Base-by-base conservation (phyloP, 805 yeast species). In the Jamesozyma gamospora region DNA sequence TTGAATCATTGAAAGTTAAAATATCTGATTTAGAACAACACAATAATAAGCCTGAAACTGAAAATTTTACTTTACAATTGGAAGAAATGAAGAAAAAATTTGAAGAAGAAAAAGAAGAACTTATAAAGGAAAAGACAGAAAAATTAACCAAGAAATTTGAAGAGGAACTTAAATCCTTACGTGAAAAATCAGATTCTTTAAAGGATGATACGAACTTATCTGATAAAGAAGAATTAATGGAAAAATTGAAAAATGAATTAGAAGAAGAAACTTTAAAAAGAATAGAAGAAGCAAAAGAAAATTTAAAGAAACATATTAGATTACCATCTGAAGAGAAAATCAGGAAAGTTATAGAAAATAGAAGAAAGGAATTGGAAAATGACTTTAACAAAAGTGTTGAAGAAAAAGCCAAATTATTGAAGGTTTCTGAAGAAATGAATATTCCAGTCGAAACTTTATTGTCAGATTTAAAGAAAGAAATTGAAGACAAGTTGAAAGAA, bases 311-410 rank as follows among this genome's bases (percentile, higher is more conserved):
- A 19, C 70, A 74, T 32, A 72, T 73, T 36, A 73, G 75, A 52
- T 36, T 49, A 29, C 62, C 62, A 12, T 46, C 60, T 11, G 77
- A 77, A 50, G 70, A 69, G 35, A 80, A 73, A 43, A 70, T 81
- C 56, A 72, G 77, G n/a, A 76, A 71, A 33, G 69, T 69, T 37
- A 63, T 73, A 24, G 76, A 72, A 43, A 61, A 57, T 35, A 67
- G 68, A 27, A 61, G 51, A 41, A 35, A 42, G 12, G 52, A 53
- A 34, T 35, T 56, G 12, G 58, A 53, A 40, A 49, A 45, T 14
- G 52, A 48, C 14, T 55, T 49, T 33, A 44, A 51, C 15, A 39
- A 44, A 29, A 51, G 47, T 28, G 40, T 54, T 1, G 30, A 44
- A 10, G 47, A 46, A 17, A 46, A 41, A 15, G 47, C 47, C 3